phyloP scores from a whole-genome alignment of 192 early-diverging fungal species.

The Cetraspora pellucida region DNA sequence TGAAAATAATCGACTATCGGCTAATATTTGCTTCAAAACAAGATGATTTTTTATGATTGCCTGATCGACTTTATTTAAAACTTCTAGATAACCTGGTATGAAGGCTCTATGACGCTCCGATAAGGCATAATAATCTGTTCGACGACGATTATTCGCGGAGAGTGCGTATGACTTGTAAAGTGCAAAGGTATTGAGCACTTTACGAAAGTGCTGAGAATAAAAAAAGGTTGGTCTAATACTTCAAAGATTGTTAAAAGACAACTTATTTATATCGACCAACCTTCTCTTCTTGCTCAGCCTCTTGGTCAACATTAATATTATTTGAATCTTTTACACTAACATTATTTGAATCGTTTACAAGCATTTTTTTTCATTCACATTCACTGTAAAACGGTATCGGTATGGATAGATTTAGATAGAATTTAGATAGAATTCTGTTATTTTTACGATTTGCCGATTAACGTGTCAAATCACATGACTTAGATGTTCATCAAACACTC shows the following conservation, averaged over 20 bases:
- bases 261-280: neutral
- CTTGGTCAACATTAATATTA: neutral
- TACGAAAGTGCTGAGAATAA: constrained; percentile 46
- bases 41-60: constrained; percentile 61
- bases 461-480: too few relatives aligned
- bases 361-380: neutral
- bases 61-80: constrained; percentile 62
- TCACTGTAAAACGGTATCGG: neutral
- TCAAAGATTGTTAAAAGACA: neutral
- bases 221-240: neutral
- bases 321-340: neutral
- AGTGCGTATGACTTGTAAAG: constrained; percentile 64
- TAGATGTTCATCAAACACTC: too few relatives aligned
- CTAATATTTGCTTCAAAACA: constrained; percentile 58
- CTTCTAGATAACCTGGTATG: constrained; percentile 60
- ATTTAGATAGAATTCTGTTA: too few relatives aligned
- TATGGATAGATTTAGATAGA: too few relatives aligned
- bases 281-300: constrained; percentile 9
- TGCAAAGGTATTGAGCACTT: constrained; percentile 61
- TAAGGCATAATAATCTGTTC: constrained; percentile 61
- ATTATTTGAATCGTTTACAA: constrained; percentile 2
- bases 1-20: constrained; percentile 47
- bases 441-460: too few relatives aligned
- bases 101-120: constrained; percentile 65
- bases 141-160: constrained; percentile 62